A percentile compares a stretch with the other conserved stretches of the same genome.
These are phyloP conservation scores for Cicer chorassanicum DNA, from an alignment of 306 rosid species.

Conservation along the genomic window DNA sequence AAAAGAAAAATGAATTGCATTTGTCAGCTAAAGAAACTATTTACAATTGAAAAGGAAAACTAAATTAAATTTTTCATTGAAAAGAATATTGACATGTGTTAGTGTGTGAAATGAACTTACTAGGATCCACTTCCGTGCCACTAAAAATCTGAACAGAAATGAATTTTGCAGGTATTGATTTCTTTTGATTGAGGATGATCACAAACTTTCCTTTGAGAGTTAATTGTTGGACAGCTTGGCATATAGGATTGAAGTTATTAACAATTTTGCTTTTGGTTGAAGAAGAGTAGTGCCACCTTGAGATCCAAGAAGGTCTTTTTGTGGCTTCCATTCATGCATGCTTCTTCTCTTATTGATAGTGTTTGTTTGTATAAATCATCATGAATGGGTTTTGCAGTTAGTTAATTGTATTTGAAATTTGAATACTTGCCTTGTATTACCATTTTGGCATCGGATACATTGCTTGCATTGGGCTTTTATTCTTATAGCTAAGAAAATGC, in stretches of 20 bases:
- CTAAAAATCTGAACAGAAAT: slow-evolving; percentile 64
- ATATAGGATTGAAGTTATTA: slow-evolving; percentile 10
- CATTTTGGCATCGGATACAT: slow-evolving; percentile 54
- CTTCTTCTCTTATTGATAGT: background rate
- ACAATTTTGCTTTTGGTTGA: slow-evolving; percentile 39
- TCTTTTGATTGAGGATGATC: slow-evolving; percentile 38
- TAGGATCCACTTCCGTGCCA: slow-evolving; percentile 57
- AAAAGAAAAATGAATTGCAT: too few relatives aligned
- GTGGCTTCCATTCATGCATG: slow-evolving; percentile 43
- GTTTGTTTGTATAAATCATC: background rate
- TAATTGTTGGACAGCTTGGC: slow-evolving; percentile 28
- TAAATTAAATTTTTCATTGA: background rate
- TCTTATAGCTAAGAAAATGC: slow-evolving; percentile 1
- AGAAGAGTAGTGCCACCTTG: slow-evolving; percentile 11
- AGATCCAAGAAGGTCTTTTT: slow-evolving; percentile 14
- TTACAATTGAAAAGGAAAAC: background rate
- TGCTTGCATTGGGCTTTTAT: slow-evolving; percentile 44
- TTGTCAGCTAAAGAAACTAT: background rate
- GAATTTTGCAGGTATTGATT: slow-evolving; percentile 57
- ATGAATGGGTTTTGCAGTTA: slow-evolving; percentile 2
- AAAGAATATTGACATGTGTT: background rate
- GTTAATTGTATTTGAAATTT: background rate
- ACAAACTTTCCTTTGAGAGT: slow-evolving; percentile 52
- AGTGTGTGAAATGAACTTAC: slow-evolving; percentile 44
- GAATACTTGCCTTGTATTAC: slow-evolving; percentile 32